Evolutionary conservation across 75 land plant species (phyloP).

Genomic region (Larix kaempferi): DNA sequence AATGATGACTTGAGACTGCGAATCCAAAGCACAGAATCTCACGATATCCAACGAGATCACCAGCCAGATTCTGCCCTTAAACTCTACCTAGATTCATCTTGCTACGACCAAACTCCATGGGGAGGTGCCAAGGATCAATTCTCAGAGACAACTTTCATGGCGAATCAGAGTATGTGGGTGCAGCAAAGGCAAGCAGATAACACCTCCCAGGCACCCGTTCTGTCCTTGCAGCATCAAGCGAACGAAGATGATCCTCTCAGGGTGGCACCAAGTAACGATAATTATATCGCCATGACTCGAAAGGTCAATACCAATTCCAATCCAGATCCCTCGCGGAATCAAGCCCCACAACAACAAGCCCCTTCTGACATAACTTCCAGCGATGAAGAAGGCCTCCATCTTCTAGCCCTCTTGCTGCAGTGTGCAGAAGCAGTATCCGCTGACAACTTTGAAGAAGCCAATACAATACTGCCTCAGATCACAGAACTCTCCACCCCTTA

Average conservation of each 20-base stretch:
- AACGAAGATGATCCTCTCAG: conserved; percentile 3
- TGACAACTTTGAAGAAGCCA: conserved; percentile 80
- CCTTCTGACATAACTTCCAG: not conserved
- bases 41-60: not conserved
- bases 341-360: not conserved
- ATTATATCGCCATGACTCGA: not conserved
- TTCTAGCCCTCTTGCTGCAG: conserved; percentile 82
- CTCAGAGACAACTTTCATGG: not conserved
- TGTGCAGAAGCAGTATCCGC: conserved; percentile 92
- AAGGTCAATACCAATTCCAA: conserved; percentile 4
- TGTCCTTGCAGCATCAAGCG: conserved; percentile 5
- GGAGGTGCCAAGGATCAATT: conserved; percentile 4
- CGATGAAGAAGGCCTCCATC: conserved; percentile 74
- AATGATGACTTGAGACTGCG: not conserved
- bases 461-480: conserved; percentile 67
- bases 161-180: not conserved
- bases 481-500: conserved; percentile 81
- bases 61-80: conserved; percentile 10
- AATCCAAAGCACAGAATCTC: not conserved
- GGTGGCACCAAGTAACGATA: not conserved
- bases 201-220: not conserved
- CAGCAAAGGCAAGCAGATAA: not conserved
- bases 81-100: conserved; percentile 9
- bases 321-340: conserved; percentile 12
- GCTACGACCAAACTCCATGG: not conserved